phyloP scores from a whole-genome alignment of 2,329 filamentous ascomycete genomes.

The Alternaria alternata region DNA sequence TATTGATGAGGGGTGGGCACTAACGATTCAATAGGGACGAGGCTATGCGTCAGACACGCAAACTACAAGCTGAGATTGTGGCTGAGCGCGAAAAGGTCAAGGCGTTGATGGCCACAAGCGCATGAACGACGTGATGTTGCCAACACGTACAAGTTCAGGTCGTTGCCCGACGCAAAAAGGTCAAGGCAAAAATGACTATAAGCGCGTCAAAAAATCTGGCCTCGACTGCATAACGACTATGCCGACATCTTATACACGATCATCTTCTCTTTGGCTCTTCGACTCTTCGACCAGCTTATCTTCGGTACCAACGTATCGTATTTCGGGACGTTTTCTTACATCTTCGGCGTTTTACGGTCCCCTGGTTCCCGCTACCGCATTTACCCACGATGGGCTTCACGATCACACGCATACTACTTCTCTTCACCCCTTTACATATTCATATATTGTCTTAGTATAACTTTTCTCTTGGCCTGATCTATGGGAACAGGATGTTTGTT shows the following conservation, averaged over 20 bases:
- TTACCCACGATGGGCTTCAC: conserved; percentile 23
- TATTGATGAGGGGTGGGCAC: conserved; percentile 8
- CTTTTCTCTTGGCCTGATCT: not conserved
- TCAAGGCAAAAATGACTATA: too few species aligned
- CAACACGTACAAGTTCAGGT: conserved; percentile 4
- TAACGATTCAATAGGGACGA: conserved; percentile 64
- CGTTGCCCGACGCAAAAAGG: too few species aligned
- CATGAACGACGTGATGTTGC: conserved; percentile 25
- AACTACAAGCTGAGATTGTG: conserved; percentile 72
- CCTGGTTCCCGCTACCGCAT: conserved; percentile 15
- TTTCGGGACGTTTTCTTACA: conserved; percentile 12
- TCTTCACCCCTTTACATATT: conserved; percentile 17
- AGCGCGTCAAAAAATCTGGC: too few species aligned
- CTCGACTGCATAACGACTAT: too few species aligned
- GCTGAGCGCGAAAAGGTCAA: conserved; percentile 69
- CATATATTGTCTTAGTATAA: conserved; percentile 22
- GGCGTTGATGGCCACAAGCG: conserved; percentile 51
- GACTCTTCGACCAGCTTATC: conserved; percentile 1
- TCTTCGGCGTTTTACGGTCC: conserved; percentile 14
- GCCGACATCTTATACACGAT: too few species aligned
- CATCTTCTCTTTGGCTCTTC: too few species aligned
- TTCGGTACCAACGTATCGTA: conserved; percentile 4
- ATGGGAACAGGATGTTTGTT: not conserved
- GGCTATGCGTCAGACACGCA: conserved; percentile 74
- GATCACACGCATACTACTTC: conserved; percentile 28